A percentile compares a stretch with the other conserved stretches of the same genome.
Conservation (phyloP, 805 yeast genomes). For the Cyberlindnera misumaiensis region DNA sequence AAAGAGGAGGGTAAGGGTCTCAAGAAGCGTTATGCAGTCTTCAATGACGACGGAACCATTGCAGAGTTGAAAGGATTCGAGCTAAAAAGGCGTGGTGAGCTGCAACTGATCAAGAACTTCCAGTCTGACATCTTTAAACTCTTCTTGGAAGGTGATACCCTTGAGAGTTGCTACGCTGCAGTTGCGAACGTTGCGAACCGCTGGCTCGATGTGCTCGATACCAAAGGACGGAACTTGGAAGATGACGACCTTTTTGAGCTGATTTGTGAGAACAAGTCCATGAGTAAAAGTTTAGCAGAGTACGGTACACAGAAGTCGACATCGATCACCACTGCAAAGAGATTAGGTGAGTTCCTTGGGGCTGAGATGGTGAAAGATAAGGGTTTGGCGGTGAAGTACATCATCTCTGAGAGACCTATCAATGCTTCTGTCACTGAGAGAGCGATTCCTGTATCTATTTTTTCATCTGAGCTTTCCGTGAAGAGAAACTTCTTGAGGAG, state of each 20-base stretch:
- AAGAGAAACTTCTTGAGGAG: slow-evolving; percentile 70
- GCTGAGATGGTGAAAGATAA: slow-evolving; percentile 95
- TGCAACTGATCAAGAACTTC: slow-evolving; percentile 87
- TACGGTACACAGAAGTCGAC: slow-evolving; percentile 90
- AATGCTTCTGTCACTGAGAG: slow-evolving; percentile 92
- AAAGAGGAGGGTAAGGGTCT: slow-evolving; percentile 96
- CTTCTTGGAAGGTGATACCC: slow-evolving; percentile 75
- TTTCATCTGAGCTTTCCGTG: slow-evolving; percentile 69
- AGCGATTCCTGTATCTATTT: slow-evolving; percentile 94
- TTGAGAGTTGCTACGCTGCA: slow-evolving; percentile 76
- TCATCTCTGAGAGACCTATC: slow-evolving; percentile 76
- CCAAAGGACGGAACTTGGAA: slow-evolving; percentile 79
- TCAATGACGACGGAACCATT: slow-evolving; percentile 85
- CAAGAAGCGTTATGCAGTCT: slow-evolving; percentile 95
- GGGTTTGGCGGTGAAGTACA: slow-evolving; percentile 91
- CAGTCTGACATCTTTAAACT: slow-evolving; percentile 91
- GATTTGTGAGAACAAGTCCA: slow-evolving; percentile 92
- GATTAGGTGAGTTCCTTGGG: slow-evolving; percentile 92
- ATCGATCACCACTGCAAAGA: slow-evolving; percentile 88
- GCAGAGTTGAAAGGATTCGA: slow-evolving; percentile 98
- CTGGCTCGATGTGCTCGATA: slow-evolving; percentile 91
- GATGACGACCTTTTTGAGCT: slow-evolving; percentile 91
- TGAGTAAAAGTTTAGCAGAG: slow-evolving; percentile 87
- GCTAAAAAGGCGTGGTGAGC: slow-evolving; percentile 92
- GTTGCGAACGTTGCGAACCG: slow-evolving; percentile 92